Conservation (phyloP, 2,329 filamentous ascomycete genomes). For the Cadophora sp. region DNA sequence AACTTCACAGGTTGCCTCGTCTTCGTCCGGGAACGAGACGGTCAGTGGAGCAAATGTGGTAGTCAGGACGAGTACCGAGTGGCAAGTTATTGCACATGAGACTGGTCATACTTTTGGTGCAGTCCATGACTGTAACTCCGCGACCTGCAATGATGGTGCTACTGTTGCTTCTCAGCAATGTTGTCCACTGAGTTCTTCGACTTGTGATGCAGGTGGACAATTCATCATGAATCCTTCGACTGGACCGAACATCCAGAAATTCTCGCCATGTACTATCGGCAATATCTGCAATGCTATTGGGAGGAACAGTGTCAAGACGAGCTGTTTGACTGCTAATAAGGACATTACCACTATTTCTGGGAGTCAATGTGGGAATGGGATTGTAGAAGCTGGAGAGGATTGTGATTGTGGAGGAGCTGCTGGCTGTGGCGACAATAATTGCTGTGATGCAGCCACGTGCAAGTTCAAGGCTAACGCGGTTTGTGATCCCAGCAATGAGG, state of each 20-base stretch:
- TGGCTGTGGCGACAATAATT: conserved; percentile 76
- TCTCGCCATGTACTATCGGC: conserved; percentile 88
- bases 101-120: conserved; percentile 94
- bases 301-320: conserved; percentile 75
- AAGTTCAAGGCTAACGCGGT: conserved; percentile 75
- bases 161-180: conserved; percentile 69
- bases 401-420: conserved; percentile 88
- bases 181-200: conserved; percentile 73
- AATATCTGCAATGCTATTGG: conserved; percentile 91
- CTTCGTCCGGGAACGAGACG: conserved; percentile 65
- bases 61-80: conserved; percentile 81
- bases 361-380: conserved; percentile 93
- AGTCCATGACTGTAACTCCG: conserved; percentile 84
- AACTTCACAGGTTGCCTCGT: conserved; percentile 60
- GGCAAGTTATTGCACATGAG: conserved; percentile 97
- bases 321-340: conserved; percentile 85
- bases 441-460: conserved; percentile 88
- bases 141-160: conserved; percentile 70
- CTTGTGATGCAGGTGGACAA: conserved; percentile 76
- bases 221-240: conserved; percentile 99
- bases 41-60: conserved; percentile 91
- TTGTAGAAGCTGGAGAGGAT: conserved; percentile 92
- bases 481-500: conserved; percentile 83
- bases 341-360: conserved; percentile 82
- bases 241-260: conserved; percentile 71